Evolutionary conservation across 306 rosid species (phyloP).

Genomic region (Parietaria judaica): DNA sequence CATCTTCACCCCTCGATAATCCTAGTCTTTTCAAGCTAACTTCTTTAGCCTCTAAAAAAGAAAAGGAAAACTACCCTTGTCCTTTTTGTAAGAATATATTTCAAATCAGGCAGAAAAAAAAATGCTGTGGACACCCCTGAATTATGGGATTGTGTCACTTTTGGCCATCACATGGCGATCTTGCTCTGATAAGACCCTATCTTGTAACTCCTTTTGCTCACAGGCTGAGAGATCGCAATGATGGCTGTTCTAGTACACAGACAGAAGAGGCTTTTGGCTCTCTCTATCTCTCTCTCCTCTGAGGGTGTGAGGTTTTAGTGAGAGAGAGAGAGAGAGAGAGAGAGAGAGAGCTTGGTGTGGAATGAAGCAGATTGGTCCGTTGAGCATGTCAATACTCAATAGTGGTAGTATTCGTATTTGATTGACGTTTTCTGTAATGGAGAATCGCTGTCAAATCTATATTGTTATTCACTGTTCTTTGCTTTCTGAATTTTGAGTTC

Average conservation of each 20-base stretch:
- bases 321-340: no score
- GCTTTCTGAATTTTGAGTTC: no score
- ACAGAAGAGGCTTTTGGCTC: constrained; percentile 5
- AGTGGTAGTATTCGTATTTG: not conserved
- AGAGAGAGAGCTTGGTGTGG: constrained; percentile 9
- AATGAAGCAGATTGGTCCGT: constrained; percentile 36
- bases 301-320: constrained; percentile 7
- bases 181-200: no score
- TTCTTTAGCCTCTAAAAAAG: not conserved
- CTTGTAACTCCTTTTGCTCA: not conserved
- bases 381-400: constrained; percentile 15
- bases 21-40: no score
- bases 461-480: no score
- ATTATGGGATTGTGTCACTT: not conserved
- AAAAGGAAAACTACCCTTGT: not conserved
- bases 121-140: not conserved
- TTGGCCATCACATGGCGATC: not conserved
- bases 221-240: constrained; percentile 14
- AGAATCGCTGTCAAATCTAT: no score
- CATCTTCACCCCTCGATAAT: no score
- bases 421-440: no score
- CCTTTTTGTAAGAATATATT: not conserved
- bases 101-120: not conserved
- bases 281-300: constrained; percentile 3
- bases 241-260: not conserved